Conservation (phyloP, 345 rosid species). For the Citrus reticulata region DNA sequence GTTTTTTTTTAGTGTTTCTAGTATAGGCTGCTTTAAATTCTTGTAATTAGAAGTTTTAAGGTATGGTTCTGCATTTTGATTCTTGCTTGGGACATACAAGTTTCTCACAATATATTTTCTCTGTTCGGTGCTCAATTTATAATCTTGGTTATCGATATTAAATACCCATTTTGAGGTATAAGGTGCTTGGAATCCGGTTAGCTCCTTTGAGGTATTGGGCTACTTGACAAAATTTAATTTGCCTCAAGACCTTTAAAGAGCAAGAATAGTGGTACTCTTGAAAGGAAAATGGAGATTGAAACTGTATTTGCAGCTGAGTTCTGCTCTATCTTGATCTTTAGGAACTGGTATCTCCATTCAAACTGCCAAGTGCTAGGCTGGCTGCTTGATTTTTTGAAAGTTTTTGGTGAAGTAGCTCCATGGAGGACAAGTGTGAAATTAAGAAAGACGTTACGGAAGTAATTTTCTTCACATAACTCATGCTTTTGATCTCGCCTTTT, state of each 20-base stretch:
- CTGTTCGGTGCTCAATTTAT: not conserved
- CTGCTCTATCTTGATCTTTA: not conserved
- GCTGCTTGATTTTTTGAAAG: not conserved
- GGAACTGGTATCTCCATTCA: not conserved
- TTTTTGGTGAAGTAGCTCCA: conserved; percentile 2
- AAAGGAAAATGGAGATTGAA: not conserved
- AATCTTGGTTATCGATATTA: too few relatives aligned
- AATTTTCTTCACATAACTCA: not conserved
- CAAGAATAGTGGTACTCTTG: not conserved
- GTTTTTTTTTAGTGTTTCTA: not conserved
- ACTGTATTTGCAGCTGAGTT: not conserved
- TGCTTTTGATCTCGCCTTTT: not conserved
- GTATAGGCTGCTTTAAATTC: not conserved
- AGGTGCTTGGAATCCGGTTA: not conserved
- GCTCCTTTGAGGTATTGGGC: not conserved
- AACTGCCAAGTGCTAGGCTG: not conserved
- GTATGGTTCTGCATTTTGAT: not conserved
- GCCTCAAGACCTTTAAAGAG: not conserved
- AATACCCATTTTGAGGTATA: too few relatives aligned
- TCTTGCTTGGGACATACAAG: not conserved
- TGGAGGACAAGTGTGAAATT: conserved; percentile 40
- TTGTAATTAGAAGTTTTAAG: not conserved
- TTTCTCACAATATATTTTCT: not conserved
- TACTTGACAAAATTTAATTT: not conserved
- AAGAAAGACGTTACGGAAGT: conserved; percentile 61